A percentile compares a stretch with the other conserved stretches of the same genome.
Conservation (phyloP, 352 stramenopile species). For the Phytophthora melonis region DNA sequence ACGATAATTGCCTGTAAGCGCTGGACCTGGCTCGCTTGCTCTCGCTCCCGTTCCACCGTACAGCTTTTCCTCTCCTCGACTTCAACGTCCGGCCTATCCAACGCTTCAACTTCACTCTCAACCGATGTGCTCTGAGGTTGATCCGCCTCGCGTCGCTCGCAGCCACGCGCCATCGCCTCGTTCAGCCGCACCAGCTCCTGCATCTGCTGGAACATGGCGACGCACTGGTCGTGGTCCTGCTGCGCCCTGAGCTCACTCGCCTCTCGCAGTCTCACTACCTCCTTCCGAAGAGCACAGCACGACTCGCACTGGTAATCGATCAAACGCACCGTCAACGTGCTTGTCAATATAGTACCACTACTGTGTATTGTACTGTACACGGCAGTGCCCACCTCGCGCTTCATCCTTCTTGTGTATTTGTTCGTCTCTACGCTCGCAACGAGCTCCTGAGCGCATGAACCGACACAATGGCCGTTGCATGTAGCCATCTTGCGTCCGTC, state of each 20-base stretch:
- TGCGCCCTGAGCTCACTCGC: slow-evolving; percentile 34
- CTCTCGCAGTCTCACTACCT: slow-evolving; percentile 29
- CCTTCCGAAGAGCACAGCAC: slow-evolving; percentile 23
- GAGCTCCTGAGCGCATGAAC: background rate
- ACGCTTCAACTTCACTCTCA: background rate
- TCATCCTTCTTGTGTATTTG: slow-evolving; percentile 1
- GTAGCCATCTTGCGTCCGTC: background rate
- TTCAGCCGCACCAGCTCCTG: slow-evolving; percentile 55
- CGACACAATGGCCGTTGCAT: slow-evolving; percentile 7
- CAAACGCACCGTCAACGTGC: background rate
- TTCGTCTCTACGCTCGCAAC: background rate
- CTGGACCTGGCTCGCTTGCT: slow-evolving; percentile 9
- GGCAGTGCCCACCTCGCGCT: slow-evolving; percentile 7
- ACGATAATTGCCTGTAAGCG: slow-evolving; percentile 50
- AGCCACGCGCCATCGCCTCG: slow-evolving; percentile 16
- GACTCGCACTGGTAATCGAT: slow-evolving; percentile 19
- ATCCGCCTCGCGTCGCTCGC: background rate
- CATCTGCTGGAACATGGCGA: slow-evolving; percentile 57
- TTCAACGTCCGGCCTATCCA: background rate
- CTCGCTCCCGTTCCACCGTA: background rate
- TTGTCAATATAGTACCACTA: too few species aligned
- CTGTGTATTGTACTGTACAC: too few species aligned
- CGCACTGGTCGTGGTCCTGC: slow-evolving; percentile 48
- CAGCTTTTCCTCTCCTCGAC: background rate
- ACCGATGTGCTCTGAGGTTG: background rate